These are phyloP conservation scores for Trichoderma arundinaceum DNA, from an alignment of 2,329 filamentous ascomycete genomes.

Conservation along the genomic window DNA sequence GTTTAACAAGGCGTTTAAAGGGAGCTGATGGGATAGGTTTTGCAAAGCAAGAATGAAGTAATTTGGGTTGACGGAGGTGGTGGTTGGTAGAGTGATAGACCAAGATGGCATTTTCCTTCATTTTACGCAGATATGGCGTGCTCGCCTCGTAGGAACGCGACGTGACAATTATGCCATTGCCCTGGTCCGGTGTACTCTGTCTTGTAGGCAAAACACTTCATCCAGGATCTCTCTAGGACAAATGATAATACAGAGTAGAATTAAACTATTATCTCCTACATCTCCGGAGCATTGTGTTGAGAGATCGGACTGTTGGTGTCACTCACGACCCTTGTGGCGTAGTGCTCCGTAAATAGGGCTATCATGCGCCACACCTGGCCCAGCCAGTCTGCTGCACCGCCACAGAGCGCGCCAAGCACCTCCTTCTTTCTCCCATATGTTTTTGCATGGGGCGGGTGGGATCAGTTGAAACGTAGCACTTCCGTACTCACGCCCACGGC, in stretches of 20 bases:
- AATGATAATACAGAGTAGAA: background rate
- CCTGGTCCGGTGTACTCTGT: background rate
- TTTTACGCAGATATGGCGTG: slow-evolving; percentile 25
- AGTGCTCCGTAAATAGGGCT: background rate
- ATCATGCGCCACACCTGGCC: background rate
- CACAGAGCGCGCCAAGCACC: slow-evolving; percentile 24
- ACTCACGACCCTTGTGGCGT: background rate
- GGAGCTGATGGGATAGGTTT: slow-evolving; percentile 21
- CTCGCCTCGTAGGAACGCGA: slow-evolving; percentile 11
- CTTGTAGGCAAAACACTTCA: background rate
- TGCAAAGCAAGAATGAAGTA: background rate
- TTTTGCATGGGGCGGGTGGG: background rate
- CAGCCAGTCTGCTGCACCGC: slow-evolving; percentile 1
- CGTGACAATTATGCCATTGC: slow-evolving; percentile 21
- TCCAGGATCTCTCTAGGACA: background rate
- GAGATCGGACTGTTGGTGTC: background rate
- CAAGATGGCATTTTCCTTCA: slow-evolving; percentile 23
- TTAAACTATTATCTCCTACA: background rate
- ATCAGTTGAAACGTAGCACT: slow-evolving; percentile 33
- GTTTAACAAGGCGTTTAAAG: slow-evolving; percentile 27
- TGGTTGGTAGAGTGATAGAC: slow-evolving; percentile 7
- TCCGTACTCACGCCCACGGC: background rate
- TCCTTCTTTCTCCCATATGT: slow-evolving; percentile 4
- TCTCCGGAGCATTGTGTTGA: background rate
- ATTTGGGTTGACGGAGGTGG: background rate